A percentile compares a stretch with the other conserved stretches of the same genome.
These are phyloP conservation scores for Prosopis cineraria DNA, from an alignment of 306 rosid species.

Conservation along the genomic window DNA sequence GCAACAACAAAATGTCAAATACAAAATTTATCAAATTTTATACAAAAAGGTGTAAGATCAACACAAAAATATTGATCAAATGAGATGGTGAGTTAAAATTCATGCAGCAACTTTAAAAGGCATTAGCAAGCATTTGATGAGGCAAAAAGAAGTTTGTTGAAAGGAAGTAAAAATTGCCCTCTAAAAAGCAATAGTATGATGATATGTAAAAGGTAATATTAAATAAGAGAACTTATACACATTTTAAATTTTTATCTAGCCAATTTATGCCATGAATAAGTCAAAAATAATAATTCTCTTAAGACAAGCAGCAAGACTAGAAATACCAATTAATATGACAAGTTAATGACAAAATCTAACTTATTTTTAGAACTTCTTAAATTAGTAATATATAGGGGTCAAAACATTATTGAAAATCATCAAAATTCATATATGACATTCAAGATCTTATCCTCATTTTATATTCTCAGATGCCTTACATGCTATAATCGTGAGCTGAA, in stretches of 20 bases:
- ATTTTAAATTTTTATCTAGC: neutral
- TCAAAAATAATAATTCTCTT: conserved; percentile 2
- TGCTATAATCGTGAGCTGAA: conserved; percentile 14
- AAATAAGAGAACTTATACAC: neutral
- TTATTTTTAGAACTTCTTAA: neutral
- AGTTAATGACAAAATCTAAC: neutral
- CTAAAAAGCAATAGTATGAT: neutral
- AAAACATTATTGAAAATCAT: conserved; percentile 10
- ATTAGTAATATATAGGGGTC: neutral
- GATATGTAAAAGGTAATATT: neutral
- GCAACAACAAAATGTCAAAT: conserved; percentile 43
- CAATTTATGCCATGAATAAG: neutral
- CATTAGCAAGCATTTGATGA: conserved; percentile 12
- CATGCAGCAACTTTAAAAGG: neutral
- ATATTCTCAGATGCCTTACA: conserved; percentile 17
- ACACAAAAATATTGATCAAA: neutral
- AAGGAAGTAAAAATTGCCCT: conserved; percentile 5
- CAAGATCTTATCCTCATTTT: neutral
- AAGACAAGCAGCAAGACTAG: neutral
- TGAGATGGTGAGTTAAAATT: neutral
- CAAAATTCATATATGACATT: neutral
- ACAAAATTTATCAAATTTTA: conserved; percentile 24
- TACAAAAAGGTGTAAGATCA: neutral
- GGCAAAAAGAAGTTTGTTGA: conserved; percentile 2
- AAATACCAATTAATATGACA: neutral